phyloP scores from a whole-genome alignment of 805 yeast genomes.

The Metschnikowia hibisci region DNA sequence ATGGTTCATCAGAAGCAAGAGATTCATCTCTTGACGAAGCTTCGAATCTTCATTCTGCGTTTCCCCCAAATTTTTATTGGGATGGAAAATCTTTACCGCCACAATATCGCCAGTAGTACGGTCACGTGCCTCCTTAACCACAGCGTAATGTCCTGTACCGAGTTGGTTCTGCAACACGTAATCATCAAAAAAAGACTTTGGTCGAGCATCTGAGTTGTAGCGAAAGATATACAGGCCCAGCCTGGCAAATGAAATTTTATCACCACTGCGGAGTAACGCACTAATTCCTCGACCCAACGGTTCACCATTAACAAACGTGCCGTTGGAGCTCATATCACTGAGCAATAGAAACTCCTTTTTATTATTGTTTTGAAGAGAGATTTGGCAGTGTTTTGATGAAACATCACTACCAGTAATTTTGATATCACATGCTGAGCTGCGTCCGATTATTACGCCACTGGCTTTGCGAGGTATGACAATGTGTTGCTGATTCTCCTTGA shows the following conservation, averaged over 20 bases:
- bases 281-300: conserved; percentile 47
- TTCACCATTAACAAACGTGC: conserved; percentile 61
- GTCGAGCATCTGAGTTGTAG: conserved; percentile 30
- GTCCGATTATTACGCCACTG: conserved; percentile 40
- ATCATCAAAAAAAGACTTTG: conserved; percentile 51
- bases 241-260: conserved; percentile 54
- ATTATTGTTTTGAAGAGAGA: conserved; percentile 39
- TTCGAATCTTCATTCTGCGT: conserved; percentile 25
- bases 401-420: conserved; percentile 54
- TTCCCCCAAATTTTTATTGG: conserved; percentile 35
- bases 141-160: conserved; percentile 79
- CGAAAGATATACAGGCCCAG: conserved; percentile 48
- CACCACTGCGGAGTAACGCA: conserved; percentile 57
- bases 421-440: conserved; percentile 60
- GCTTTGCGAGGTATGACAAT: conserved; percentile 22
- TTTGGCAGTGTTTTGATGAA: conserved; percentile 60
- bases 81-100: conserved; percentile 74
- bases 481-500: conserved; percentile 21
- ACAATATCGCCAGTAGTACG: conserved; percentile 55
- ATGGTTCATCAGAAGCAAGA: conserved; percentile 61
- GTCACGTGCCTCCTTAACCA: conserved; percentile 66
- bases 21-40: conserved; percentile 64
- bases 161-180: conserved; percentile 55
- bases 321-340: conserved; percentile 60
- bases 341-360: conserved; percentile 39